Conservation (phyloP, 257 asterid genomes). For the Nicotiana sylvestris region DNA sequence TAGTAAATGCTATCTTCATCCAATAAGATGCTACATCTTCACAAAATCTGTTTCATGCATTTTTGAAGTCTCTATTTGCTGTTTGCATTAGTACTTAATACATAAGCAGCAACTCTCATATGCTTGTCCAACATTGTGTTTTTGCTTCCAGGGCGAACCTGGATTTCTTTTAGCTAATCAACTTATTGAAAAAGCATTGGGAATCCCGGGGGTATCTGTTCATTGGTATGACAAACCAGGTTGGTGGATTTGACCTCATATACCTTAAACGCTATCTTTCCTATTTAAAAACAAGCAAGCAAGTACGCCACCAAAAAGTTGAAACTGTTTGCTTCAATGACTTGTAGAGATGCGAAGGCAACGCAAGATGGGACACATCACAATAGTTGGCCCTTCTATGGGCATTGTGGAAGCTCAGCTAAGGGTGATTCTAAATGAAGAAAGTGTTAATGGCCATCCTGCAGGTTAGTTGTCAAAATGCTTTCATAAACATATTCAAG, state of each 20-base stretch:
- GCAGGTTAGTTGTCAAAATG: slow-evolving; percentile 39
- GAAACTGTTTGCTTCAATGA: slow-evolving; percentile 6
- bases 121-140: slow-evolving; percentile 1
- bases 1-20: background rate
- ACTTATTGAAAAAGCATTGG: slow-evolving; percentile 68
- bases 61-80: background rate
- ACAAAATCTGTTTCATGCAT: background rate
- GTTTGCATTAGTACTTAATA: background rate
- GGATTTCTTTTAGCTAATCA: slow-evolving; percentile 72
- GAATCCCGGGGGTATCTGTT: slow-evolving; percentile 74
- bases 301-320: background rate
- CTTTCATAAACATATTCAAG: background rate
- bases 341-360: slow-evolving; percentile 81
- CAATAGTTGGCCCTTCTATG: slow-evolving; percentile 81
- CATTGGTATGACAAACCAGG: slow-evolving; percentile 99
- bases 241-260: slow-evolving; percentile 24
- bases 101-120: background rate
- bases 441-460: slow-evolving; percentile 33
- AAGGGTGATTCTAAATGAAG: slow-evolving; percentile 53
- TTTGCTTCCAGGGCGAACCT: slow-evolving; percentile 60
- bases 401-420: slow-evolving; percentile 71
- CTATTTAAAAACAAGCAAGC: background rate
- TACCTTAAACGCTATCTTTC: background rate
- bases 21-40: background rate
- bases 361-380: slow-evolving; percentile 97